A percentile compares a stretch with the other conserved stretches of the same genome.
phyloP scores from a whole-genome alignment of 768 basidiomycete genomes.

The Boletus bicolor region DNA sequence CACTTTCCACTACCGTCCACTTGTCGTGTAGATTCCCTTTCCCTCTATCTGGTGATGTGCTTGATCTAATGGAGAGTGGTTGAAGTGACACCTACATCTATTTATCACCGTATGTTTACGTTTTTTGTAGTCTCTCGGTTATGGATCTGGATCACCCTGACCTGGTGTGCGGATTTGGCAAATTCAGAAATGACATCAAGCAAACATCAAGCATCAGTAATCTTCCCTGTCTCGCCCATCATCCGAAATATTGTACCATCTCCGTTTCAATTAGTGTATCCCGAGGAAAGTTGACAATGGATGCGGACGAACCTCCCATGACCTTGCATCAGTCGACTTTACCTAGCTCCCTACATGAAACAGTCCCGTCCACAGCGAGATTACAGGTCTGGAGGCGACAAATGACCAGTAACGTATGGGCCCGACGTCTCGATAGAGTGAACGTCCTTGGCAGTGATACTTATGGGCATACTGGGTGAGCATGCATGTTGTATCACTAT shows the following conservation, averaged over 20 bases:
- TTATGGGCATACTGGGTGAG: slow-evolving; percentile 68
- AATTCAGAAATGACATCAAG: not conserved
- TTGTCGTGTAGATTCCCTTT: not conserved
- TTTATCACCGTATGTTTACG: not conserved
- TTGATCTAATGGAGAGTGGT: slow-evolving; percentile 10
- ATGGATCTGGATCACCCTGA: not conserved
- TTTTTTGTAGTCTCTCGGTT: not conserved
- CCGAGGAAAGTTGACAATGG: slow-evolving; percentile 12
- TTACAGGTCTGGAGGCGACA: slow-evolving; percentile 23
- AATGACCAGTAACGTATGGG: slow-evolving; percentile 24
- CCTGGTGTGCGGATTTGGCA: not conserved
- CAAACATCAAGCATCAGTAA: not conserved
- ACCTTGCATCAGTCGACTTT: slow-evolving; percentile 2
- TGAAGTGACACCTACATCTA: not conserved
- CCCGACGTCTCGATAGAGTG: slow-evolving; percentile 54
- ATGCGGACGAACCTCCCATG: slow-evolving; percentile 1
- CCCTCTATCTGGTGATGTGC: not conserved
- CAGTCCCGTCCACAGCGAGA: slow-evolving; percentile 22
- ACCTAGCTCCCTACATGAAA: slow-evolving; percentile 2
- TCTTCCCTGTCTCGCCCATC: not conserved
- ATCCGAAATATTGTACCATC: not conserved
- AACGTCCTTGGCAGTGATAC: slow-evolving; percentile 64
- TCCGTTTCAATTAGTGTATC: not conserved
- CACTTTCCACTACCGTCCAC: not conserved
- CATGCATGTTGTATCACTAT: slow-evolving; percentile 9